Evolutionary conservation across 352 stramenopile species (phyloP).

Genomic region (Vaucheria bursata): DNA sequence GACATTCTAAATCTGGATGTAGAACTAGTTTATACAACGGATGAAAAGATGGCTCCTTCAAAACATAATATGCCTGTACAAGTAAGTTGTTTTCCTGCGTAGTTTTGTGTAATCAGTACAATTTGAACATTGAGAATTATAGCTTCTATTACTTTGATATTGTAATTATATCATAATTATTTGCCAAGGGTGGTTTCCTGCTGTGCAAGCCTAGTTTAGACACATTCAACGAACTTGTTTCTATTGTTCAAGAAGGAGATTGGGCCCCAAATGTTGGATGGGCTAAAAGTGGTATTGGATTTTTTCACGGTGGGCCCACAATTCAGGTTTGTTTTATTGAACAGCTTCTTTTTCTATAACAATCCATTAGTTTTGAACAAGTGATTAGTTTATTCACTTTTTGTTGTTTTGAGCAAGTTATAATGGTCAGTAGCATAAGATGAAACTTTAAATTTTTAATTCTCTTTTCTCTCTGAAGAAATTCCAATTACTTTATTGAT

Average conservation of each 20-base stretch:
- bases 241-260: conserved; percentile 34
- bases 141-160: not conserved
- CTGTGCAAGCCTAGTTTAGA: conserved; percentile 24
- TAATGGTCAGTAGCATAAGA: too few relatives aligned
- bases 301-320: conserved; percentile 35
- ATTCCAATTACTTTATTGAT: too few relatives aligned
- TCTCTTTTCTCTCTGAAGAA: too few relatives aligned
- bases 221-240: conserved; percentile 31
- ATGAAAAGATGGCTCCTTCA: conserved; percentile 17
- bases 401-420: too few relatives aligned
- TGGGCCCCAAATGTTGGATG: conserved; percentile 17
- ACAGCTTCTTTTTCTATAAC: too few relatives aligned
- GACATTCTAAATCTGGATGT: conserved; percentile 31
- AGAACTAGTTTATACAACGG: conserved; percentile 40
- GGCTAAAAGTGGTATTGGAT: conserved; percentile 27
- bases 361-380: too few relatives aligned
- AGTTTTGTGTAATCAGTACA: too few relatives aligned
- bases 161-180: not conserved
- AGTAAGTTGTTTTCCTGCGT: not conserved
- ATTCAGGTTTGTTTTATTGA: conserved; percentile 34
- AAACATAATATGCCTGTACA: conserved; percentile 12
- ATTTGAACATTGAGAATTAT: too few relatives aligned
- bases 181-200: conserved; percentile 40
- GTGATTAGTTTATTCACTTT: too few relatives aligned
- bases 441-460: too few relatives aligned